Conservation (phyloP, 352 stramenopile genomes). For the Globisporangium takayamanum region DNA sequence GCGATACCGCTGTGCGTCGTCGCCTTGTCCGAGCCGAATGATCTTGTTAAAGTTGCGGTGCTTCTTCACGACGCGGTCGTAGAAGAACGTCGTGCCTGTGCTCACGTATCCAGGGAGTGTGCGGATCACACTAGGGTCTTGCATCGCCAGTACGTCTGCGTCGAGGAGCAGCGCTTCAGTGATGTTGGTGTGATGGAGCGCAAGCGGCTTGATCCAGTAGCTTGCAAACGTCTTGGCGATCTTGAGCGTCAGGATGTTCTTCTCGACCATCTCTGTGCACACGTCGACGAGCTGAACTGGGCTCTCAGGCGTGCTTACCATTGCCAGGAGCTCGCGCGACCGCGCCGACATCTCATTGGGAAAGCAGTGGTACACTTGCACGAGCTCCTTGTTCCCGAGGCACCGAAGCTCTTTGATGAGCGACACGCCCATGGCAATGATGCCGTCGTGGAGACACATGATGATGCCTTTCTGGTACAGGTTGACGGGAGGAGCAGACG, state of each 20-base stretch:
- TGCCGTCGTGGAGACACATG: conserved; percentile 30
- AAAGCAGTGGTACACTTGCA: conserved; percentile 42
- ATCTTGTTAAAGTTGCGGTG: conserved; percentile 47
- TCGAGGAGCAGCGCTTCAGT: conserved; percentile 43
- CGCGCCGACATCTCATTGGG: conserved; percentile 30
- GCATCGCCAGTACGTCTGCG: conserved; percentile 32
- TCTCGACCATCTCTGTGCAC: conserved; percentile 31
- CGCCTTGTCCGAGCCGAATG: conserved; percentile 21
- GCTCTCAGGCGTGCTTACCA: conserved; percentile 34
- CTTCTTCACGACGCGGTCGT: conserved; percentile 47
- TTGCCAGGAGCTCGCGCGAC: conserved; percentile 21
- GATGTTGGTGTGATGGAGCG: conserved; percentile 43
- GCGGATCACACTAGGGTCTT: conserved; percentile 29
- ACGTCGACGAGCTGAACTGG: conserved; percentile 36
- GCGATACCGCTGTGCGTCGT: conserved; percentile 20
- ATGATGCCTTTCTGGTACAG: conserved; percentile 22
- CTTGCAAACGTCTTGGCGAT: conserved; percentile 35
- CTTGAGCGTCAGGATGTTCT: conserved; percentile 15
- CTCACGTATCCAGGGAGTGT: conserved; percentile 28
- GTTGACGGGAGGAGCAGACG: background rate
- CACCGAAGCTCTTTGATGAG: conserved; percentile 49
- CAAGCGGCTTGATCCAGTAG: conserved; percentile 62
- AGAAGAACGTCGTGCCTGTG: conserved; percentile 61
- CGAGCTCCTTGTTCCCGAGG: conserved; percentile 30
- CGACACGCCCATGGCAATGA: conserved; percentile 41